A percentile compares a stretch with the other conserved stretches of the same genome.
phyloP scores from a whole-genome alignment of 2,329 filamentous ascomycete genomes.

The Ceratocystis albifundus region DNA sequence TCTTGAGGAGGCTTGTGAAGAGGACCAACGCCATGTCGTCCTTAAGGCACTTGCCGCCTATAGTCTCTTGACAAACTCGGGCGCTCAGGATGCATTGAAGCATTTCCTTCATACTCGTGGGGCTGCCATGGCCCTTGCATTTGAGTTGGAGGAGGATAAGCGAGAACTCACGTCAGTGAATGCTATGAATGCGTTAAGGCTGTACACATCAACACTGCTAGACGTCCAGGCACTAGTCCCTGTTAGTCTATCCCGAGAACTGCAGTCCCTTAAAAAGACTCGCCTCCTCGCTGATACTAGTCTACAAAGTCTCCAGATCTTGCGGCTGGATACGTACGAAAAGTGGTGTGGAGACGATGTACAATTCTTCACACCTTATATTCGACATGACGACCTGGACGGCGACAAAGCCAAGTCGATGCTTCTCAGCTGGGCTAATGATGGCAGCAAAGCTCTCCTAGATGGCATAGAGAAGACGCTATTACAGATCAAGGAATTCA shows the following conservation, averaged over 20 bases:
- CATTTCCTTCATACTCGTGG: slow-evolving; percentile 67
- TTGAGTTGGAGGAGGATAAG: slow-evolving; percentile 40
- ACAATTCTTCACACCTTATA: slow-evolving; percentile 73
- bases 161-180: slow-evolving; percentile 34
- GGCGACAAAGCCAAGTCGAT: slow-evolving; percentile 48
- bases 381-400: slow-evolving; percentile 66
- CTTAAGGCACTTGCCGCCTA: slow-evolving; percentile 70
- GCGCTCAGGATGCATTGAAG: slow-evolving; percentile 63
- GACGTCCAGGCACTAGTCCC: slow-evolving; percentile 69
- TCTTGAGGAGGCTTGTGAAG: slow-evolving; percentile 49
- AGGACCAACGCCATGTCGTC: slow-evolving; percentile 40
- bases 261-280: slow-evolving; percentile 56
- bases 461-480: slow-evolving; percentile 52
- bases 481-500: slow-evolving; percentile 51
- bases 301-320: slow-evolving; percentile 53
- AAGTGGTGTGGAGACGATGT: slow-evolving; percentile 76
- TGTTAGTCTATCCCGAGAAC: slow-evolving; percentile 54
- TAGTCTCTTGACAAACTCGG: slow-evolving; percentile 68
- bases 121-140: slow-evolving; percentile 52
- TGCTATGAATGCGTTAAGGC: slow-evolving; percentile 53
- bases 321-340: slow-evolving; percentile 66
- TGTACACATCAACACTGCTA: slow-evolving; percentile 67
- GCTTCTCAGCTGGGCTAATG: slow-evolving; percentile 52
- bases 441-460: slow-evolving; percentile 48
- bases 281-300: slow-evolving; percentile 61